Evolutionary conservation across 1,284 basidiomycete genomes (phyloP).

Genomic region (Marasmius tenuissimus): DNA sequence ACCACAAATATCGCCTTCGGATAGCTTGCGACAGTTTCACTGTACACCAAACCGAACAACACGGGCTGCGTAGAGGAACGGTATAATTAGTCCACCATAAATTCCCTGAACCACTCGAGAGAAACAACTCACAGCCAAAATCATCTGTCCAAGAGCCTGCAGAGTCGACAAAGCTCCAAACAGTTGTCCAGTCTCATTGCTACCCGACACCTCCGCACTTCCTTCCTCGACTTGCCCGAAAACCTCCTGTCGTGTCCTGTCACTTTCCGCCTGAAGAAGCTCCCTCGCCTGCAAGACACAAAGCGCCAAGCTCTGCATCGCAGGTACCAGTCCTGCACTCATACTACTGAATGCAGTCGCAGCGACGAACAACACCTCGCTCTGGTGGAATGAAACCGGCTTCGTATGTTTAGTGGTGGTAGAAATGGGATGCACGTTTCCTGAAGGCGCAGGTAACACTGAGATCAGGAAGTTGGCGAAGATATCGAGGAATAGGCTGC

Average conservation of each 20-base stretch:
- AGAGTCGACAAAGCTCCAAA: constrained; percentile 71
- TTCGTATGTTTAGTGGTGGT: not conserved
- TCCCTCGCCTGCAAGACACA: constrained; percentile 61
- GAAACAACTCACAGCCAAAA: constrained; percentile 56
- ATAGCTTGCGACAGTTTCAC: constrained; percentile 59
- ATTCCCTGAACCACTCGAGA: constrained; percentile 7
- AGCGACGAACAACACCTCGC: constrained; percentile 55
- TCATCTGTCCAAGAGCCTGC: constrained; percentile 65
- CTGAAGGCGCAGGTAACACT: constrained; percentile 46
- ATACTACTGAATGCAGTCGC: constrained; percentile 58
- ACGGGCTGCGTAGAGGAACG: constrained; percentile 47
- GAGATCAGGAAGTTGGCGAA: constrained; percentile 61
- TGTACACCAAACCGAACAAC: constrained; percentile 69
- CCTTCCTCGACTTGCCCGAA: constrained; percentile 2
- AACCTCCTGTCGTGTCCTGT: constrained; percentile 15
- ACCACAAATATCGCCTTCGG: constrained; percentile 67
- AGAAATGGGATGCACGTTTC: constrained; percentile 20
- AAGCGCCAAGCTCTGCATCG: constrained; percentile 68
- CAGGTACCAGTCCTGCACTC: constrained; percentile 63
- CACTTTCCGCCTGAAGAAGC: constrained; percentile 23
- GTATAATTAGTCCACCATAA: constrained; percentile 5
- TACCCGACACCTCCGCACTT: constrained; percentile 7
- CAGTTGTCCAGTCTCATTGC: constrained; percentile 49
- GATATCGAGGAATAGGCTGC: constrained; percentile 65
- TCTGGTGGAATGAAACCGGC: constrained; percentile 15